These are phyloP conservation scores for Solanum ossicruentum DNA, from an alignment of 257 asterid species.

Conservation along the genomic window DNA sequence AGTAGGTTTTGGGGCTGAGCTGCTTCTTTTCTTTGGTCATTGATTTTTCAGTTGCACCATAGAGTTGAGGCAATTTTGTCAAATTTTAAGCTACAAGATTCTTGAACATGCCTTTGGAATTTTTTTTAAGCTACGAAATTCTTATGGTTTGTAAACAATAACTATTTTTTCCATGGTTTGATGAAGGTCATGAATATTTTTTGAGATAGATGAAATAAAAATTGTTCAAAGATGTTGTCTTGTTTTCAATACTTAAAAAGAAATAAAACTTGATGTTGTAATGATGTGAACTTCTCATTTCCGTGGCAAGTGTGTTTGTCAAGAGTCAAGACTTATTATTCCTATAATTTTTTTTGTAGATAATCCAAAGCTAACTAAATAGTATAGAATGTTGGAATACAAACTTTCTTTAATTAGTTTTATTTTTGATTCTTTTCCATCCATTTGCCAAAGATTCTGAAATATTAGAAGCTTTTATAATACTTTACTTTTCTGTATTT, in stretches of 20 bases:
- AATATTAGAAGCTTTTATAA: too few species aligned
- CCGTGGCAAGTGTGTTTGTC: not conserved
- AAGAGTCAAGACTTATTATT: not conserved
- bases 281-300: not conserved
- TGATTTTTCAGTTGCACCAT: not conserved
- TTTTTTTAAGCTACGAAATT: not conserved
- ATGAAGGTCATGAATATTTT: not conserved
- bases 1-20: constrained; percentile 77
- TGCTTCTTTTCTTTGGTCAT: not conserved
- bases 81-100: not conserved
- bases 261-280: not conserved
- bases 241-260: not conserved
- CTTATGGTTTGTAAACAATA: too few species aligned
- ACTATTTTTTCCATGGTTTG: too few species aligned
- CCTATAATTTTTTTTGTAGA: not conserved
- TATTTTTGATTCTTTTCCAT: not conserved
- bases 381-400: not conserved
- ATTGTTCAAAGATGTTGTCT: not conserved
- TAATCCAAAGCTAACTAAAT: not conserved
- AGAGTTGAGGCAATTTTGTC: not conserved
- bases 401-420: not conserved
- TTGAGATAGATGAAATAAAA: not conserved
- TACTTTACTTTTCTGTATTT: too few species aligned
- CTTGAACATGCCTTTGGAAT: not conserved
- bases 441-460: too few species aligned